phyloP scores from a whole-genome alignment of 1,284 basidiomycete species.

The Boletus calvinii region DNA sequence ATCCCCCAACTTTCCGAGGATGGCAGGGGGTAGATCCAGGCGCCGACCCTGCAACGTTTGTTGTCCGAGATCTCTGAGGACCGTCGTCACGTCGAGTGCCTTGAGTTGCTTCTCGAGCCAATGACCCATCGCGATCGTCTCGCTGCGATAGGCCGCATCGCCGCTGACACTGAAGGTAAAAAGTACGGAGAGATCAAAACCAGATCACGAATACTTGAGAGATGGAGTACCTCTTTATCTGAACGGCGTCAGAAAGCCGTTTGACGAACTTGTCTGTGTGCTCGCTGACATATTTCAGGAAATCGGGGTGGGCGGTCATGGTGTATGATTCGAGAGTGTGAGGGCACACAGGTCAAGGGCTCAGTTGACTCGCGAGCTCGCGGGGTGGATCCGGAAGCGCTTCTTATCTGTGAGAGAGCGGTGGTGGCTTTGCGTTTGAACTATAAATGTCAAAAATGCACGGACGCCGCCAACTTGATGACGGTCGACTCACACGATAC shows the following conservation, averaged over 20 bases:
- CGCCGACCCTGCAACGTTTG: constrained; percentile 81
- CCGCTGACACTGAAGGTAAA: constrained; percentile 60
- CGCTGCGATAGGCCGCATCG: constrained; percentile 63
- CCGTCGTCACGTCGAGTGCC: constrained; percentile 73
- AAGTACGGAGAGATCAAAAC: neutral
- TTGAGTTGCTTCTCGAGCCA: constrained; percentile 77
- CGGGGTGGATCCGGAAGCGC: no score
- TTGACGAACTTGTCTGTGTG: constrained; percentile 76
- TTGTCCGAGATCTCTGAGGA: constrained; percentile 74
- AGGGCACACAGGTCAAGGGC: neutral
- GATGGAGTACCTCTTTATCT: constrained; percentile 75
- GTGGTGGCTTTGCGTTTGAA: no score
- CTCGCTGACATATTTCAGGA: constrained; percentile 65
- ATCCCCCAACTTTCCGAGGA: constrained; percentile 83
- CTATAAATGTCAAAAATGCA: no score
- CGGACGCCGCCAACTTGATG: no score
- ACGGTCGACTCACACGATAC: no score
- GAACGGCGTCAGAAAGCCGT: constrained; percentile 80
- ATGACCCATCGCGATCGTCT: constrained; percentile 82
- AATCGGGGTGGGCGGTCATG: constrained; percentile 44
- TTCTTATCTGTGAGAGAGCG: neutral
- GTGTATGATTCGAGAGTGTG: neutral
- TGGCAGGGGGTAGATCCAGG: constrained; percentile 82
- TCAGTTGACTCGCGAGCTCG: no score
- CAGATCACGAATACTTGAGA: neutral